Percentiles rank a stretch among this genome's conserved stretches.
These are phyloP conservation scores for Acanthamoeba sp. DNA, from an alignment of 208 protist species.

Conservation along the genomic window DNA sequence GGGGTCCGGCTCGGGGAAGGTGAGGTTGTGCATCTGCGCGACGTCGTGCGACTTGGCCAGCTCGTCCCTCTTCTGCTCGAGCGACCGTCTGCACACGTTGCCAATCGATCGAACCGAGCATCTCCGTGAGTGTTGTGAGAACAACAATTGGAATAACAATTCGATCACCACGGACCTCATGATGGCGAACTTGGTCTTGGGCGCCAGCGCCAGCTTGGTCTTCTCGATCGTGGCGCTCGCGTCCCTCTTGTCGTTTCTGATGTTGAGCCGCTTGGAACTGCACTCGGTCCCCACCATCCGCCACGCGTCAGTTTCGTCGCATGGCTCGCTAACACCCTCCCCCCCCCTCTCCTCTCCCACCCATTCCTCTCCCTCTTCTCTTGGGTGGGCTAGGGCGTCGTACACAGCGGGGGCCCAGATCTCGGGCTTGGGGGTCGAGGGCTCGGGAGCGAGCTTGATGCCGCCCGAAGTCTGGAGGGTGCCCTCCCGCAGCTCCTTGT, in stretches of 20 bases:
- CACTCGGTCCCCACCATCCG: too few species aligned
- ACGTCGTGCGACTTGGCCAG: slow-evolving; percentile 54
- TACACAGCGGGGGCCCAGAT: slow-evolving; percentile 47
- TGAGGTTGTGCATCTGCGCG: slow-evolving; percentile 21
- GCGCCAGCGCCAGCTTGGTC: slow-evolving; percentile 18
- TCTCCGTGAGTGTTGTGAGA: too few species aligned
- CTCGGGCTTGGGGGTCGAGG: slow-evolving; percentile 41
- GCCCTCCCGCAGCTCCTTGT: neutral
- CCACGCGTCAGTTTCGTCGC: too few species aligned
- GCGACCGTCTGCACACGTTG: neutral
- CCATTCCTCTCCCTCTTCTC: too few species aligned
- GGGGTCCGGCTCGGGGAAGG: neutral
- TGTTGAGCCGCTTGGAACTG: neutral
- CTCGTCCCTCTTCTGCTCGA: slow-evolving; percentile 22
- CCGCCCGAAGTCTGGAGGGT: neutral
- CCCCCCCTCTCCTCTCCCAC: too few species aligned
- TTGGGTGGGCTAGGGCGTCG: too few species aligned
- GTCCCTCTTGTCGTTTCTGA: neutral
- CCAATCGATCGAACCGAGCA: neutral
- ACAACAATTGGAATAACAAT: neutral
- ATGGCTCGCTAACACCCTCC: too few species aligned
- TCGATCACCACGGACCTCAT: neutral
- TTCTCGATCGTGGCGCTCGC: slow-evolving; percentile 17
- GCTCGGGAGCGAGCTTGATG: slow-evolving; percentile 12
- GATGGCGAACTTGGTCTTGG: slow-evolving; percentile 37